A percentile compares a stretch with the other conserved stretches of the same genome.
phyloP scores from a whole-genome alignment of 2,329 filamentous ascomycete species.

The Cercospora citrullina region DNA sequence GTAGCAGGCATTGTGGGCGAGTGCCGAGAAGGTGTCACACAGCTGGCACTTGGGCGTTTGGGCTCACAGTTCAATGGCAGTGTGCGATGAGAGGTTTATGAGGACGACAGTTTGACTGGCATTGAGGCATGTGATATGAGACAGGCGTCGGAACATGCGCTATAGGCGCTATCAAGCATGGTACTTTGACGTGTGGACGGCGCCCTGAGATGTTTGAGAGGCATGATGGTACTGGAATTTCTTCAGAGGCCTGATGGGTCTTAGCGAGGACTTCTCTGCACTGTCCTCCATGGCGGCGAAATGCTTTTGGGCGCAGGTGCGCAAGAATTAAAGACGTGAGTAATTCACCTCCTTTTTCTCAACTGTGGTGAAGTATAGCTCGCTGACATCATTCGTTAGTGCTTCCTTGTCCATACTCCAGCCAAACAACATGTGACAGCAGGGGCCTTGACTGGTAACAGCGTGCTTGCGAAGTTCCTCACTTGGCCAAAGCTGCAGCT shows the following conservation, averaged over 20 bases:
- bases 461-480: too few relatives aligned
- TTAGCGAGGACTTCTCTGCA: background rate
- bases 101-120: background rate
- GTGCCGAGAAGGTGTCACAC: slow-evolving; percentile 50
- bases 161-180: too few relatives aligned
- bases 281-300: background rate
- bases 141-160: background rate
- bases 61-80: slow-evolving; percentile 17
- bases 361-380: background rate
- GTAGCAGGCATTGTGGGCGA: slow-evolving; percentile 50
- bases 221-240: too few relatives aligned
- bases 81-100: background rate
- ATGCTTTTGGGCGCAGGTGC: background rate
- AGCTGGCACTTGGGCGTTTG: slow-evolving; percentile 40
- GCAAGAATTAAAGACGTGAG: background rate
- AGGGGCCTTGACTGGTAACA: too few relatives aligned
- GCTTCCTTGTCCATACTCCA: too few relatives aligned
- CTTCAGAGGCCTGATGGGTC: too few relatives aligned
- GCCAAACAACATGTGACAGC: too few relatives aligned
- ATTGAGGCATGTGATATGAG: background rate
- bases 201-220: too few relatives aligned
- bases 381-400: background rate
- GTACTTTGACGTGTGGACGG: too few relatives aligned
- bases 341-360: background rate
- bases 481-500: too few relatives aligned